Base-by-base conservation (phyloP, 148 eudicot genomes). In the Diospyros kaki region DNA sequence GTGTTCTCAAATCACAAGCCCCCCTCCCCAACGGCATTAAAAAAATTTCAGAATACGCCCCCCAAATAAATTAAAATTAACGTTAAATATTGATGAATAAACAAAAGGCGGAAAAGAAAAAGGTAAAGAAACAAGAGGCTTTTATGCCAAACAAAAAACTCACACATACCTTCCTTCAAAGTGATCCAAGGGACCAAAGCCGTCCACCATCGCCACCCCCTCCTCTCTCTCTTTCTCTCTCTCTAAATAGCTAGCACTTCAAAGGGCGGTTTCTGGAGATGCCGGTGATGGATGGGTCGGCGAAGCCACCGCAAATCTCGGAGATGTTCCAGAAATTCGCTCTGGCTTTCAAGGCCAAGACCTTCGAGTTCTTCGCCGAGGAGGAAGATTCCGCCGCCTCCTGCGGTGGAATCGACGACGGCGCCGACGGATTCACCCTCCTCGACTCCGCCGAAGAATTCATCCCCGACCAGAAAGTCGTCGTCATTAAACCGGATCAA, bases 311-410 rank as follows among this genome's bases (percentile, higher is more conserved):
- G 4, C 98, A 87, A 82, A 89, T 94, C 84, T 86, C 98, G 13
- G 91, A 90, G 1, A 90, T 92, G 96, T 89, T 89, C 64, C 89
- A 89, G 51, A 94, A 94, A 83, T 92, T 94, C 73, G 97, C 98
- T 9, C 81, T 90, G 40, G 93, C 96, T 64, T 85, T 94, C 86
- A 94, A 88, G 81, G 72, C 97, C 78, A 94, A 94, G 72, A 91
- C 98, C 68, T 80, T 86, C 70, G 97, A 94, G 62, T 86, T 94
- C 75, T 92, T 92, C 79, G 77, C 97, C 69, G 98, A 86, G 1
- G 93, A 89, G 0, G 83, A 79, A 15, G 78, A 79, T 18, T 52
- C 73, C 41, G 17, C 76, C 69, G 48, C 59, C 28, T n/a, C 52
- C 73, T 38, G 42, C 61, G 15, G 77, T 43, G 45, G 50, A 46